Conservation (phyloP, 352 stramenopile species). For the Phytophthora syringae region DNA sequence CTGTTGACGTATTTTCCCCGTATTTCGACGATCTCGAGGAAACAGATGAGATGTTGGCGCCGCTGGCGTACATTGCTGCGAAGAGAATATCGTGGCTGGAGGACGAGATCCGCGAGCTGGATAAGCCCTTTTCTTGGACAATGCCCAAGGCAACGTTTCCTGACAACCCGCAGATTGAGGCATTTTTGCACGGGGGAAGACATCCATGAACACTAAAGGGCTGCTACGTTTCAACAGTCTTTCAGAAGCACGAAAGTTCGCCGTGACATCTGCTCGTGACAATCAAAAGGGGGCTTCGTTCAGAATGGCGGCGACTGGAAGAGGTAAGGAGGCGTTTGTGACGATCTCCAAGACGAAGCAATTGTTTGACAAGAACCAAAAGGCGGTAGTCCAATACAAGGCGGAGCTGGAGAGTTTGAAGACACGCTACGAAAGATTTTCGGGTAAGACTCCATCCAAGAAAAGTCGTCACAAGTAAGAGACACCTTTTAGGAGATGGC, state of each 20-base stretch:
- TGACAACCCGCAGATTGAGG: neutral
- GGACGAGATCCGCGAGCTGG: neutral
- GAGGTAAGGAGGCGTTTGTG: slow-evolving; percentile 4
- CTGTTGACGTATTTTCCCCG: slow-evolving; percentile 2
- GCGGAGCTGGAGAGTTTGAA: slow-evolving; percentile 4
- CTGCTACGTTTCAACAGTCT: slow-evolving; percentile 5
- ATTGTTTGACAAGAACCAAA: slow-evolving; percentile 1
- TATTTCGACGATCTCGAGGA: neutral
- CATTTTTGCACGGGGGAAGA: slow-evolving; percentile 11
- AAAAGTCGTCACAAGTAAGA: neutral
- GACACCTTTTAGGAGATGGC: neutral
- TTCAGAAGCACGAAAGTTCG: slow-evolving; percentile 9
- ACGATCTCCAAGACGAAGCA: slow-evolving; percentile 15
- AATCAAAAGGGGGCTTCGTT: slow-evolving; percentile 10
- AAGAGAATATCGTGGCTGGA: slow-evolving; percentile 5
- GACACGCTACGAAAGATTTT: neutral
- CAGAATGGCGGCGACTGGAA: neutral
- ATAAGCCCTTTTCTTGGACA: slow-evolving; percentile 20
- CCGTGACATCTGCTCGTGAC: neutral
- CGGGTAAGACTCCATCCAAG: neutral
- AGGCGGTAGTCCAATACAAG: slow-evolving; percentile 4
- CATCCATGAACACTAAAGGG: slow-evolving; percentile 9
- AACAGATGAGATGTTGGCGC: neutral
- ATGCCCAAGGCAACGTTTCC: slow-evolving; percentile 23
- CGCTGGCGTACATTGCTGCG: neutral